Evolutionary conservation across 1,284 basidiomycete genomes (phyloP).

Genomic region (Golubevia sp.): DNA sequence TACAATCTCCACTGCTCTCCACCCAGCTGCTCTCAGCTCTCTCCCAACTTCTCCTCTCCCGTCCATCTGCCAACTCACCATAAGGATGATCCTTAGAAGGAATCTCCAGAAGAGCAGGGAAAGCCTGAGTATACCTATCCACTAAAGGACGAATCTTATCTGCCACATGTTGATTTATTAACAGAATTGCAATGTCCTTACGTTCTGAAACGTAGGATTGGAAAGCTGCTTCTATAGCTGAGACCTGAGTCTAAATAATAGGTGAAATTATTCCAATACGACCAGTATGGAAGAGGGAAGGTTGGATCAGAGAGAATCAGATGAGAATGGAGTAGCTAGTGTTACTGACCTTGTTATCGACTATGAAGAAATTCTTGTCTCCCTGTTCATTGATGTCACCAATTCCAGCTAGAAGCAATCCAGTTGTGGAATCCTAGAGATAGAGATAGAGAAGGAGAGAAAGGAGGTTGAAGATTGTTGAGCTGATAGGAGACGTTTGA

Average conservation of each 20-base stretch:
- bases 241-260: conserved; percentile 28
- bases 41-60: too few species aligned
- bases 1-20: too few species aligned
- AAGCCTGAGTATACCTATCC: conserved; percentile 92
- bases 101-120: conserved; percentile 95
- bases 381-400: conserved; percentile 53
- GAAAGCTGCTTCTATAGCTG: conserved; percentile 54
- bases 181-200: conserved; percentile 56
- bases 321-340: not conserved
- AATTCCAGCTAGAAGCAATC: conserved; percentile 56
- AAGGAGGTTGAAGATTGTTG: not conserved
- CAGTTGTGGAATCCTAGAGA: conserved; percentile 52
- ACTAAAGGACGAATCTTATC: conserved; percentile 95
- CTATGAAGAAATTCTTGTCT: conserved; percentile 56
- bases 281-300: not conserved
- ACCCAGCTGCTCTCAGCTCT: too few species aligned
- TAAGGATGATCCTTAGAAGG: conserved; percentile 77
- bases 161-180: conserved; percentile 62
- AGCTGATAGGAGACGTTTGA: not conserved
- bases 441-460: not conserved
- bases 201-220: conserved; percentile 41
- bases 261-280: not conserved
- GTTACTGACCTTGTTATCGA: conserved; percentile 42
- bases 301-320: not conserved
- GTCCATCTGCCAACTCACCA: conserved; percentile 30